Evolutionary conservation across 1,139 yeast genomes (phyloP), one percentile per base, ranked within the genome.

Genomic region (Geotrichum histeridarum): DNA sequence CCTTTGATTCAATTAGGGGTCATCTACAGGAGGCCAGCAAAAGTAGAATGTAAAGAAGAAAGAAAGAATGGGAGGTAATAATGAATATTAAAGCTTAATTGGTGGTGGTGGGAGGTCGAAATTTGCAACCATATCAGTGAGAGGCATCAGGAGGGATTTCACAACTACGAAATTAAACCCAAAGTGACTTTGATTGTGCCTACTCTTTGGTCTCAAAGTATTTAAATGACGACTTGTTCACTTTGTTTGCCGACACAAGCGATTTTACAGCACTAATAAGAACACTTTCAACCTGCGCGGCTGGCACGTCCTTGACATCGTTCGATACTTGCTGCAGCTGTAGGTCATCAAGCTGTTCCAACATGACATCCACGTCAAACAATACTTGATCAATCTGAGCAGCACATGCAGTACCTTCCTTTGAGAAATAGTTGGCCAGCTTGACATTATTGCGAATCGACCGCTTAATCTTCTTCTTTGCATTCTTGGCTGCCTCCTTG

Each of bases 391-490:
- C 73, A 32, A 71, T 68, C 62, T 86, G 95, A 63, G 87, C 84
- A 57, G 77, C 77, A 54, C 81, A 76, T 54, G 91, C 78, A 6
- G 44, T 35, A 59, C 81, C 80, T 60, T 73, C 80, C 56, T 83
- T 84, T 44, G 61, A 61, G 65, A 90, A 89, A 80, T 88, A 90
- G 60, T 79, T 88, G 65, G 78, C 82, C 42, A 87, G 96, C 78
- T 90, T 90, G 64, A 82, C 88, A 56, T 91, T 77, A 65, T 76
- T 75, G 81, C 98, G 89, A 63, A 93, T 74, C 55, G 87, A 75
- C 80, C 97, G 87, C 90, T 88, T 93, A 78, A 86, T 89, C 88
- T 91, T 93, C 94, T 87, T 93, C 81, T 87, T 88, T 49, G 98
- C 96, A 63, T 82, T 83, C 79, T 90, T 91, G 56, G 96, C 96